Percentiles rank a stretch among this genome's conserved stretches.
phyloP scores from a whole-genome alignment of 2,329 filamentous ascomycete genomes.

The Curvularia verruculosa region DNA sequence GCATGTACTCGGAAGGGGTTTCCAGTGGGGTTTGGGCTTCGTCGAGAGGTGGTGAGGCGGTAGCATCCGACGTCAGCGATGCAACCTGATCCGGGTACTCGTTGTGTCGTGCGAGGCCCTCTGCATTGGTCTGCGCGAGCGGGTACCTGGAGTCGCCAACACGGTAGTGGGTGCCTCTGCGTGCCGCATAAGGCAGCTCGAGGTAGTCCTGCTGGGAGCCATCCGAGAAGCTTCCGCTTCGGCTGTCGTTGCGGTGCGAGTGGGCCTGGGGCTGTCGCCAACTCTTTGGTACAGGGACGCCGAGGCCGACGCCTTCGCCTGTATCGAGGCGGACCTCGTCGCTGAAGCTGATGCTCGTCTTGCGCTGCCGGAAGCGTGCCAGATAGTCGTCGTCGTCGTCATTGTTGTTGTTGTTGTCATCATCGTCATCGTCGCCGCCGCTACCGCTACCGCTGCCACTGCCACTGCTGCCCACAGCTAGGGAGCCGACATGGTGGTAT shows the following conservation, averaged over 20 bases:
- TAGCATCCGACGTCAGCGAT: conserved; percentile 52
- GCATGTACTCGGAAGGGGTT: conserved; percentile 39
- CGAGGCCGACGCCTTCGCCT: conserved; percentile 47
- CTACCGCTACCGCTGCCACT: conserved; percentile 25
- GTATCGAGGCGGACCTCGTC: conserved; percentile 50
- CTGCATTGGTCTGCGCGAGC: conserved; percentile 45
- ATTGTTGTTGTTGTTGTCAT: conserved; percentile 30
- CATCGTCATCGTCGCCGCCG: conserved; percentile 10
- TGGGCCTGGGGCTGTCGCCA: conserved; percentile 27
- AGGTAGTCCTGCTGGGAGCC: conserved; percentile 37
- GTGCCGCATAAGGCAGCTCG: conserved; percentile 36
- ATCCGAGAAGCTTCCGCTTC: conserved; percentile 40
- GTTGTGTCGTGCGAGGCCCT: conserved; percentile 35
- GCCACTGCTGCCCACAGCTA: conserved; percentile 35
- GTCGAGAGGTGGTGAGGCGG: conserved; percentile 47
- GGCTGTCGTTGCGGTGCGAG: conserved; percentile 21
- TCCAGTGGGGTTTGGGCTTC: conserved; percentile 49
- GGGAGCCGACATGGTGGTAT: conserved; percentile 26
- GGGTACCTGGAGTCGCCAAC: conserved; percentile 41
- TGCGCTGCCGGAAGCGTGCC: conserved; percentile 40
- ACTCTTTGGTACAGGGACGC: conserved; percentile 48
- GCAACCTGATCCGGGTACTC: conserved; percentile 47
- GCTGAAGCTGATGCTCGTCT: conserved; percentile 51
- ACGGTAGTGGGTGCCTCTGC: conserved; percentile 31
- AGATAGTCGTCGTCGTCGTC: conserved; percentile 31